These are phyloP conservation scores for Prinsepia uniflora DNA, from an alignment of 306 rosid species.

Conservation along the genomic window DNA sequence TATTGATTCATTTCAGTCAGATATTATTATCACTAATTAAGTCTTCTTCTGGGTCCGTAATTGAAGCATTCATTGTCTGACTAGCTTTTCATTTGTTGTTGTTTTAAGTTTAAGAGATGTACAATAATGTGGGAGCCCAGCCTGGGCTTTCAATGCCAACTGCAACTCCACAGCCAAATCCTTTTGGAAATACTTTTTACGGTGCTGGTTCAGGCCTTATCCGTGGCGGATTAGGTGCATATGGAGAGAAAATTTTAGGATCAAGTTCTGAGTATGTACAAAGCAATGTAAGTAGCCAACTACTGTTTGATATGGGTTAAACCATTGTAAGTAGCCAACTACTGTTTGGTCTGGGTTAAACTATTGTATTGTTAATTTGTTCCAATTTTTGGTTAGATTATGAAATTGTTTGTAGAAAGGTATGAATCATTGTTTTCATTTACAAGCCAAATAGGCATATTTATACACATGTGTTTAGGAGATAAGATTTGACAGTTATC, in stretches of 20 bases:
- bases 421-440: too few species aligned
- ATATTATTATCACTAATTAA: background rate
- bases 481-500: too few species aligned
- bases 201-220: constrained; percentile 95
- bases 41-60: background rate
- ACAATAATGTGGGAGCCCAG: constrained; percentile 62
- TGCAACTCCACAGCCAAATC: constrained; percentile 60
- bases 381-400: too few species aligned
- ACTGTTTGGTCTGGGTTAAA: background rate
- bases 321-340: too few species aligned
- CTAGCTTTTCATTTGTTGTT: background rate
- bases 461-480: too few species aligned
- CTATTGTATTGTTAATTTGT: background rate
- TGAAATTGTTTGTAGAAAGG: too few species aligned
- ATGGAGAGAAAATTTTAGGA: constrained; percentile 89
- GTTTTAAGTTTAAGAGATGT: constrained; percentile 46
- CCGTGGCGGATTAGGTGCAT: constrained; percentile 92
- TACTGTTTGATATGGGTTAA: background rate
- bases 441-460: too few species aligned
- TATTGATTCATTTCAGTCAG: background rate
- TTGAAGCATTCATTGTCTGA: background rate
- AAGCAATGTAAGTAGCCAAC: constrained; percentile 73
- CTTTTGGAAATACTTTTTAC: constrained; percentile 83
- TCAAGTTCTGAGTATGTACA: constrained; percentile 97
- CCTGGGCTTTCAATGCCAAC: constrained; percentile 49